These are phyloP conservation scores for Podospora pseudopauciseta DNA, from an alignment of 495 filamentous ascomycete genomes.

Conservation along the genomic window DNA sequence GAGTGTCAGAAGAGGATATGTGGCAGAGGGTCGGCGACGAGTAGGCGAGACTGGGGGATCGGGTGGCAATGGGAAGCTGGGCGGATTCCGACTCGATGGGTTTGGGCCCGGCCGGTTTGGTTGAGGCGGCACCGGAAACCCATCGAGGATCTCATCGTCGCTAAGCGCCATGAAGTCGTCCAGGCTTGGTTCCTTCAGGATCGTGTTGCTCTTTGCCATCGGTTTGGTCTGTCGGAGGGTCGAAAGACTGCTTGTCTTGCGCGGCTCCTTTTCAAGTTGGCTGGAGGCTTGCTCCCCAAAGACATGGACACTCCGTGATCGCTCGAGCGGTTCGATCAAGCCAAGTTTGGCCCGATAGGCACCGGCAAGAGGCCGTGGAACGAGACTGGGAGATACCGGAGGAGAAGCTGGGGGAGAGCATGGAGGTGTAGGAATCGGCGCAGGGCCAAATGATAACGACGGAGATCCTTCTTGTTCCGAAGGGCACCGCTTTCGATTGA, in stretches of 20 bases:
- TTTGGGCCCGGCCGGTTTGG: not conserved
- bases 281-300: not conserved
- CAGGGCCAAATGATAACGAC: not conserved
- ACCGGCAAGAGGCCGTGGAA: slow-evolving; percentile 15
- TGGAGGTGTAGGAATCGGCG: not conserved
- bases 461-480: slow-evolving; percentile 8
- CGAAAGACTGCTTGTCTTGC: slow-evolving; percentile 27
- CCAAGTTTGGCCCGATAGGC: not conserved
- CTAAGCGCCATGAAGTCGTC: slow-evolving; percentile 44
- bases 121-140: slow-evolving; percentile 10
- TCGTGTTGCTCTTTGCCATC: slow-evolving; percentile 7
- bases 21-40: slow-evolving; percentile 3
- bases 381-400: slow-evolving; percentile 22
- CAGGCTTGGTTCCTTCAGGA: slow-evolving; percentile 42
- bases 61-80: slow-evolving; percentile 21
- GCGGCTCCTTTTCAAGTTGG: not conserved
- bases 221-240: slow-evolving; percentile 14
- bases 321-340: not conserved
- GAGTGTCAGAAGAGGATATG: slow-evolving; percentile 22
- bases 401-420: not conserved
- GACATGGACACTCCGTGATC: not conserved
- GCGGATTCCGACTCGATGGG: slow-evolving; percentile 11
- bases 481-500: slow-evolving; percentile 14
- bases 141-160: slow-evolving; percentile 48
- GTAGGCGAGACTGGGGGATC: slow-evolving; percentile 11